These are phyloP conservation scores for Botryotinia narcissicola DNA, from an alignment of 2,329 filamentous ascomycete genomes.

Conservation along the genomic window DNA sequence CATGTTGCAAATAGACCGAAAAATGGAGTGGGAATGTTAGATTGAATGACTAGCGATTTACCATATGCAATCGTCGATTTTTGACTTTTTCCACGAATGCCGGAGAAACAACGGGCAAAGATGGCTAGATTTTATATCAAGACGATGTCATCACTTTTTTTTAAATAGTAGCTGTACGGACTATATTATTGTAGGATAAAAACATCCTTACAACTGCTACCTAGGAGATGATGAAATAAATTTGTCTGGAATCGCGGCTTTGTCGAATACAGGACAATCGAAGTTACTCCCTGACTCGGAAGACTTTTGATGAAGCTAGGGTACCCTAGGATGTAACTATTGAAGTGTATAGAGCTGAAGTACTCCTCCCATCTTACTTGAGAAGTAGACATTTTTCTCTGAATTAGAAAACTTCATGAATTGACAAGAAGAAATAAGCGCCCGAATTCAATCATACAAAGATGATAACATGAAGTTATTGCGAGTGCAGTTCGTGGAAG, in stretches of 20 bases:
- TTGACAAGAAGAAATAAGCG: neutral
- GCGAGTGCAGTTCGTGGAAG: neutral
- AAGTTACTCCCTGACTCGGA: neutral
- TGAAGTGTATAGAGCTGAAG: neutral
- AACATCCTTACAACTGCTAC: too few relatives aligned
- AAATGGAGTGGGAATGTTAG: too few relatives aligned
- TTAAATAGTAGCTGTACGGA: neutral
- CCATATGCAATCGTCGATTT: neutral
- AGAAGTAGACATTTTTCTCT: neutral
- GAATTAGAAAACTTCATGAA: neutral
- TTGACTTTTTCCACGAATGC: neutral
- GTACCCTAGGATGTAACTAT: too few relatives aligned
- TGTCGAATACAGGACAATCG: neutral
- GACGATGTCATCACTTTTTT: neutral
- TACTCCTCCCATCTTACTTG: too few relatives aligned
- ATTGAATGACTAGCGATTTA: neutral
- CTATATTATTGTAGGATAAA: neutral
- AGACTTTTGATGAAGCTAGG: neutral
- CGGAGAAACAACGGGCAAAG: neutral
- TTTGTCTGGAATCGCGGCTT: too few relatives aligned
- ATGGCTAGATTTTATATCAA: neutral
- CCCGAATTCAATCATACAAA: neutral
- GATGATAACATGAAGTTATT: neutral
- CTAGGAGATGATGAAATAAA: too few relatives aligned
- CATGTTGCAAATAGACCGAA: neutral